A percentile compares a stretch with the other conserved stretches of the same genome.
These are phyloP conservation scores for Magnusiomyces clavatus DNA, from an alignment of 1,139 yeast species.

Conservation along the genomic window DNA sequence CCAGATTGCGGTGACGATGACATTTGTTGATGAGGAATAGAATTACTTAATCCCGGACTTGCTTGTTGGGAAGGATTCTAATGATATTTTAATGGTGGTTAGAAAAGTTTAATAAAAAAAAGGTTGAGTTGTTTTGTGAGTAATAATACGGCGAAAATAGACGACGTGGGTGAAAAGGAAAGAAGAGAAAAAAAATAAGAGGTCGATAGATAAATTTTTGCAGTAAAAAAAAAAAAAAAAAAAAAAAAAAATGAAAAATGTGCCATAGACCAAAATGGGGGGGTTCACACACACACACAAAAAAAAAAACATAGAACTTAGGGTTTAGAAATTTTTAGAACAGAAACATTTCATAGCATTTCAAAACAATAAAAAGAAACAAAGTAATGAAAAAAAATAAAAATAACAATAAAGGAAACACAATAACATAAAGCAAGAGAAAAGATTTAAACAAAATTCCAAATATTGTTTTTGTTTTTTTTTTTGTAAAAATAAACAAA, in stretches of 20 bases:
- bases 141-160: slow-evolving; percentile 2
- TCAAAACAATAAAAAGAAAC: too few species aligned
- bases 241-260: not conserved
- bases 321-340: too few species aligned
- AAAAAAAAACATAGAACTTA: too few species aligned
- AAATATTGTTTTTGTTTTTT: not conserved
- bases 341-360: too few species aligned
- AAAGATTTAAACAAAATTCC: not conserved
- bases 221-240: not conserved
- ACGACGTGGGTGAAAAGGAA: not conserved
- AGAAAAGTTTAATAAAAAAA: not conserved
- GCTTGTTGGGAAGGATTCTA: slow-evolving; percentile 9
- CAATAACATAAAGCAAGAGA: not conserved
- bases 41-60: slow-evolving; percentile 9
- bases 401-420: not conserved
- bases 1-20: slow-evolving; percentile 15
- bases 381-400: not conserved
- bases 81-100: slow-evolving; percentile 3
- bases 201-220: slow-evolving; percentile 3
- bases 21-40: slow-evolving; percentile 10
- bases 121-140: not conserved
- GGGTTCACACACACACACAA: too few species aligned
- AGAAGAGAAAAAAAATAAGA: slow-evolving; percentile 4
- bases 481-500: not conserved
- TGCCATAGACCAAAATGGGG: too few species aligned